These are phyloP conservation scores for Coniochaeta ligniaria DNA, from an alignment of 2,329 filamentous ascomycete genomes.

Conservation along the genomic window DNA sequence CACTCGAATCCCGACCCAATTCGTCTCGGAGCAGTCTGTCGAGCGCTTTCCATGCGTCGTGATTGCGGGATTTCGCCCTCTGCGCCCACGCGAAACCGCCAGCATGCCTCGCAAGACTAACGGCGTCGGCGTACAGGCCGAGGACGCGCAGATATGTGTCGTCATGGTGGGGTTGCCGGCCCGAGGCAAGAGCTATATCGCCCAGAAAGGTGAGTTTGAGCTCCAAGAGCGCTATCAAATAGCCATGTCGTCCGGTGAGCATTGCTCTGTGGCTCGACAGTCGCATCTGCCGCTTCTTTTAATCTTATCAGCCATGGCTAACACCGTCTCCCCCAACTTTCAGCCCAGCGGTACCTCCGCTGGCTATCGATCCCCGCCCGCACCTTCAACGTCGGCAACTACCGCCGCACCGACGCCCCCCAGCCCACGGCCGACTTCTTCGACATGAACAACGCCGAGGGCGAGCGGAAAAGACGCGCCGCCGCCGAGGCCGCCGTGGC, in stretches of 20 bases:
- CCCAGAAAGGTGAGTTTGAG: slow-evolving; percentile 77
- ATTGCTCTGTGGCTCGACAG: background rate
- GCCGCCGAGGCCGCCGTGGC: slow-evolving; percentile 86
- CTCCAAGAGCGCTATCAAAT: background rate
- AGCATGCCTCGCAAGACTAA: slow-evolving; percentile 47
- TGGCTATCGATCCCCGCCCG: slow-evolving; percentile 93
- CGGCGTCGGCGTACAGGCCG: slow-evolving; percentile 74
- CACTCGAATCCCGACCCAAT: slow-evolving; percentile 6
- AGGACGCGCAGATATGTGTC: slow-evolving; percentile 94
- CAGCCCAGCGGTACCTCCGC: slow-evolving; percentile 86
- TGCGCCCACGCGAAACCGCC: slow-evolving; percentile 4
- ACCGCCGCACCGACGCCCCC: slow-evolving; percentile 82
- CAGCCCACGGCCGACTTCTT: slow-evolving; percentile 94
- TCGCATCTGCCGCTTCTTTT: background rate
- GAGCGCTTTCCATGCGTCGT: background rate
- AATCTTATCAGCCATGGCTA: background rate
- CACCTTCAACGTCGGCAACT: slow-evolving; percentile 96
- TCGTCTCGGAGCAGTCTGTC: slow-evolving; percentile 13
- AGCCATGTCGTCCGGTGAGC: slow-evolving; percentile 1
- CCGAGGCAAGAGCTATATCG: slow-evolving; percentile 93
- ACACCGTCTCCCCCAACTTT: slow-evolving; percentile 3
- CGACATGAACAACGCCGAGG: slow-evolving; percentile 81
- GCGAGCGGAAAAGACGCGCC: slow-evolving; percentile 78
- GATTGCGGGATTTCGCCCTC: background rate
- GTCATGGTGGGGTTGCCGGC: slow-evolving; percentile 98